Conservation (phyloP, 345 rosid genomes). For the Dimocarpus longan region DNA sequence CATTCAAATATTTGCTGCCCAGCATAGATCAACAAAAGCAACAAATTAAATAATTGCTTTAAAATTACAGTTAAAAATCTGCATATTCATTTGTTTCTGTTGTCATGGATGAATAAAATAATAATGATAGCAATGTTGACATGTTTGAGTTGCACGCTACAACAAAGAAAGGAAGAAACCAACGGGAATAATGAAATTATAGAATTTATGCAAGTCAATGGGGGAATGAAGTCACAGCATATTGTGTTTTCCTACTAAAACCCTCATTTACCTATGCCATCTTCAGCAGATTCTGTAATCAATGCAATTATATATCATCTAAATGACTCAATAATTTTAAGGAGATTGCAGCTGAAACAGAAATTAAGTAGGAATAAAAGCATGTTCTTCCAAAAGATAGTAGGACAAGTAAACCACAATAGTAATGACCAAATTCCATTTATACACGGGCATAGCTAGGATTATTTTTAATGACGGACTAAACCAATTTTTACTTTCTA, state of each 20-base stretch:
- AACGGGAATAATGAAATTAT: neutral
- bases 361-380: neutral
- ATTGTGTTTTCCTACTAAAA: neutral
- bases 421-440: neutral
- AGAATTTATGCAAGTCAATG: neutral
- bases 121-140: neutral
- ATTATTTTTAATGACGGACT: neutral
- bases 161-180: neutral
- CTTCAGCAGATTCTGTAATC: neutral
- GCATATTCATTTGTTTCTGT: neutral
- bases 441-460: neutral
- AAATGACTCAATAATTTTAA: neutral
- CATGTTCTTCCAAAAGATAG: neutral
- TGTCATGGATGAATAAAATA: neutral
- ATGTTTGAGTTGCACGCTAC: neutral
- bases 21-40: slow-evolving; percentile 44
- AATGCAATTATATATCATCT: neutral
- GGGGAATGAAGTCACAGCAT: neutral
- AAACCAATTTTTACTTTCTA: no score
- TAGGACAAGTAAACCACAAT: neutral
- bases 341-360: neutral
- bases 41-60: neutral
- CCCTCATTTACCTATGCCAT: neutral
- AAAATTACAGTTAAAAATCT: neutral
- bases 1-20: slow-evolving; percentile 61